Base-by-base conservation (phyloP, 352 stramenopile genomes). In the Phytophthora niederhauseri region DNA sequence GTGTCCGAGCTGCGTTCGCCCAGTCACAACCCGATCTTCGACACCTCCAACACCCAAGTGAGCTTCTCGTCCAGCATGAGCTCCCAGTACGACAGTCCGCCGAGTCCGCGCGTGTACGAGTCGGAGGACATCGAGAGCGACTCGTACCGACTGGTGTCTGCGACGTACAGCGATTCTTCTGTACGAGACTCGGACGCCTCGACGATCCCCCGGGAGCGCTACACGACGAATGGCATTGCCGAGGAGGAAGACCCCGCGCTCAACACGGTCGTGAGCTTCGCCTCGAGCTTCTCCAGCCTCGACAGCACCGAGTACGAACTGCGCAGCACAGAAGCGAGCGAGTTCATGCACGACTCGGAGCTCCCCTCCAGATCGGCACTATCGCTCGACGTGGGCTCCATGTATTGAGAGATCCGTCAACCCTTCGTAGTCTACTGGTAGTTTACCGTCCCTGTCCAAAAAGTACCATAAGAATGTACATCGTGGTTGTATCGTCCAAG, bases 241-340 rank as follows among this genome's bases (percentile, higher is more conserved):
- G 36, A 60, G 9, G 56, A 52, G 1, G 15, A 52, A 12, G 59
- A 67, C 6, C 41, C 43, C 17, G 6, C 24, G 3, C 65, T 56
- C 43, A 71, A 63, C 57, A 62, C 61, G 31, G 73, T 58, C 52
- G 53, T 65, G 53, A 79, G 75, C 48, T 66, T 79, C 28, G 49
- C 52, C 41, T 81, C 73, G 28, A 76, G 63, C 38, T 49, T 70
- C 19, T 75, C 71, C 20, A 78, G 66, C 17, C 31, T 67, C 17
- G 43, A 80, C n/a, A 69, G 57, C 11, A 45, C 62, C 2, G n/a
- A 68, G 59, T 77, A 76, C 36, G 62, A 53, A 14, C 30, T 68
- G 51, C 72, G 76, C 36, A 64, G 81, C 50, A 84, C 73, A 2
- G 73, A 67, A 17, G 76, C 70, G 4, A 82, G 72, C 51, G 77